Base-by-base conservation (phyloP, 768 basidiomycete species). In the Cystobasidiopsis lactophilus region DNA sequence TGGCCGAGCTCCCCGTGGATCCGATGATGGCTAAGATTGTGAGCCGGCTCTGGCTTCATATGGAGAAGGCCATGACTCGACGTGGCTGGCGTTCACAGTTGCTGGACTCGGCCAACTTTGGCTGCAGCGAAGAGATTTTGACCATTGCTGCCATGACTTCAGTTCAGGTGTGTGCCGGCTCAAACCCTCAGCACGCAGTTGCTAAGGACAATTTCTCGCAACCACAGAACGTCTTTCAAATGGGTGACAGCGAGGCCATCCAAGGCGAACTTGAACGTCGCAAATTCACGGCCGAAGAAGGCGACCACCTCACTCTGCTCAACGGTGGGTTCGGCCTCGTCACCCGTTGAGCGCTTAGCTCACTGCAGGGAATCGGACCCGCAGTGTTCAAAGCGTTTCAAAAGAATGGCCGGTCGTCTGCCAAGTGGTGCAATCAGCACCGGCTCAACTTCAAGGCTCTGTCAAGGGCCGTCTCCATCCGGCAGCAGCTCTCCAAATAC, bases 201-300 rank as follows among this genome's bases (percentile, higher is more conserved):
- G 4, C 18, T 26, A 16, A 23, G 26, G 5, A 9, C 47, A 55
- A 24, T 9, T 5, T 55, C 3, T 13, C 10, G 31, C 46, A 45
- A 5, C 18, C n/a, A 13, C 53, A 93, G 85, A 86, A 95, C 60
- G 77, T 80, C 2, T 98, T 98, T 64, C 66, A 89, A 24, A 83
- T 84, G 52, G 79, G 82, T 3, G 83, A 86, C 2, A 88, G 86
- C 4, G 33, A 16, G 33, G 77, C 80, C 7, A 85, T 85, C 1
- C 65, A 85, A 30, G 86, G 82, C 3, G 91, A 96, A 66, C 69
- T 96, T 14, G 89, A 96, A 66, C 73, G 86, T 48, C 70, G 93
- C 53, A 96, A 96, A 65, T 96, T 96, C 61, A 96, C 86, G 0
- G 86, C 89, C 0, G 89, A 96, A 67, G 93, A 98, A 75, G 93